Evolutionary conservation across 2,329 filamentous ascomycete genomes (phyloP), one percentile per base, ranked within the genome.

Genomic region (Ophiostoma quercus): DNA sequence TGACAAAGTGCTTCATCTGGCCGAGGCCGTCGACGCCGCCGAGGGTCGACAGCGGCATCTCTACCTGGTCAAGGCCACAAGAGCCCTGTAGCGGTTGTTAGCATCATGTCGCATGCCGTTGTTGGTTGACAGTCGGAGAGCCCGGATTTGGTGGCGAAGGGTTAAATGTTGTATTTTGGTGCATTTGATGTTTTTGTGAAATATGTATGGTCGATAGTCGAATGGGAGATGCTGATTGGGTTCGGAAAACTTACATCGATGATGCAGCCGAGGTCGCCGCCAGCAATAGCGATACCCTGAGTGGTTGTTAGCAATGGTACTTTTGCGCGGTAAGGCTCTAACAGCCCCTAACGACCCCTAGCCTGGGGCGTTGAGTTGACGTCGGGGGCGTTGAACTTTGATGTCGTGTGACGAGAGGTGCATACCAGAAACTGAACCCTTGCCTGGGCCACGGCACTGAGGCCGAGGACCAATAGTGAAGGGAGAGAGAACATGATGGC

Each of bases 1-100:
- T 80, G 68, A 82, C 79, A 72, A 87, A 88, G 74, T 88, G 86
- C 69, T 83, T 78, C 80, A 87, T 86, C 74, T 87, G 84, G 2
- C 75, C 79, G 3, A 79, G 73, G 29, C 78, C 78, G 72, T 80
- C 78, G 7, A 75, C 74, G 1, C 78, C 76, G 8, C 76, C 76
- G 3, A 77, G 66, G 19, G 72, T 66, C 5, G 72, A 57, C 2
- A 79, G 69, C 7, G 81, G 80, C 8, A 79, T 76, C 6, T 74
- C 71, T 29, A 75, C 74, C 22, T 75, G 73, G 0, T 73, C 75
- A 11, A 77, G 68, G 25, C 75, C 76, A 74, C 80, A 81, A 37
- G 74, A 78, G 22, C 81, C 81, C 73, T 75, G 57, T 34, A 32
- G 19, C 2, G 32, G 51, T 4, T 37, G 68, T 65, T 43, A 66